Evolutionary conservation across 176 grass and related monocot genomes (phyloP).

Genomic region (Avena eriantha): DNA sequence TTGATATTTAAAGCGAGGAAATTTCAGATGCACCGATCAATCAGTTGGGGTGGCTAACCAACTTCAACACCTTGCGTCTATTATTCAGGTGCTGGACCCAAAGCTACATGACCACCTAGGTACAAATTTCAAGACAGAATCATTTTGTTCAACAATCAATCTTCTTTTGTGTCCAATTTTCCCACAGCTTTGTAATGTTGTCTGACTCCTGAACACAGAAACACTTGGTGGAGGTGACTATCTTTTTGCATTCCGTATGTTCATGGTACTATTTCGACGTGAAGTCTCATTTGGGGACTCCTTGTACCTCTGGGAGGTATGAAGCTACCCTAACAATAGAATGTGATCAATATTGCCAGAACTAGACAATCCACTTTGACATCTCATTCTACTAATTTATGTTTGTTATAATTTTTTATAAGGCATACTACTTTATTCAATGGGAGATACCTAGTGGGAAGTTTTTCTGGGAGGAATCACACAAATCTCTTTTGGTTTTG

Average conservation of each 20-base stretch:
- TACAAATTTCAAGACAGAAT: constrained; percentile 43
- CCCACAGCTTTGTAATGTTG: constrained; percentile 26
- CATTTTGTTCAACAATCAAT: neutral
- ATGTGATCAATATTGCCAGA: constrained; percentile 28
- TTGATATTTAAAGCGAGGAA: constrained; percentile 89
- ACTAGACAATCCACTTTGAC: constrained; percentile 11
- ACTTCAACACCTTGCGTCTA: constrained; percentile 90
- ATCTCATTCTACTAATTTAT: constrained; percentile 15
- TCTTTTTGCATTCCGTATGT: constrained; percentile 99
- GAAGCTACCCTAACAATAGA: constrained; percentile 31
- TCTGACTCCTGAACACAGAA: constrained; percentile 58
- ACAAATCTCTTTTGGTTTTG: neutral
- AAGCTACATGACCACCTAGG: constrained; percentile 98
- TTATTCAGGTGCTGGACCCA: constrained; percentile 95
- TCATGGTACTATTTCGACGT: constrained; percentile 97
- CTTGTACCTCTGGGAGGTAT: constrained; percentile 99
- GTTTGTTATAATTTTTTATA: neutral
- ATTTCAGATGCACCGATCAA: constrained; percentile 98
- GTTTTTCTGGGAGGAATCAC: neutral
- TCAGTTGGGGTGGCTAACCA: constrained; percentile 94
- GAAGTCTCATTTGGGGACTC: constrained; percentile 99
- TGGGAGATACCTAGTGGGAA: neutral
- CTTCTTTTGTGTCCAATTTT: constrained; percentile 25
- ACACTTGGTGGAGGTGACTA: constrained; percentile 97
- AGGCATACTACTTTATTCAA: neutral